These are phyloP conservation scores for Ascoidea rubescens DNA, from an alignment of 805 yeast species.

Conservation along the genomic window DNA sequence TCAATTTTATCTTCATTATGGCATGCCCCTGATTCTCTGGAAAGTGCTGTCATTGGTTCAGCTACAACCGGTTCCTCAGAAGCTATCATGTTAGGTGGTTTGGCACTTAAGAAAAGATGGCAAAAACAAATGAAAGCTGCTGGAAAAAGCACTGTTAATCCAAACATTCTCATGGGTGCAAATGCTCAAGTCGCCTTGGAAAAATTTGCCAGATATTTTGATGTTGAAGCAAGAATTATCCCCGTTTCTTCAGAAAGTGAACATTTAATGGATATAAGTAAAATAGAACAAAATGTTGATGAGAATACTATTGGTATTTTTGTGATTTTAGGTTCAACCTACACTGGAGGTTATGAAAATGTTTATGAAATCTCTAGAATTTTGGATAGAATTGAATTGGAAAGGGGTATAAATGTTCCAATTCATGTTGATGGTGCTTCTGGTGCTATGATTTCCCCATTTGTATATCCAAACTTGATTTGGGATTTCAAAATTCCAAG, in stretches of 20 bases:
- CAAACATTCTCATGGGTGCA: conserved; percentile 84
- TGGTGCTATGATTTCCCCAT: conserved; percentile 85
- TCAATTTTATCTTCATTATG: conserved; percentile 69
- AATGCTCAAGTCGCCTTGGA: conserved; percentile 92
- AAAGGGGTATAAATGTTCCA: conserved; percentile 55
- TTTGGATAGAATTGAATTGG: conserved; percentile 55
- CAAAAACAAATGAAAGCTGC: conserved; percentile 45
- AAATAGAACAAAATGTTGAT: conserved; percentile 54
- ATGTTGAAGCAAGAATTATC: conserved; percentile 71
- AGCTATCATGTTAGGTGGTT: conserved; percentile 87
- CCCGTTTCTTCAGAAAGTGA: conserved; percentile 47
- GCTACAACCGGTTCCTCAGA: conserved; percentile 93
- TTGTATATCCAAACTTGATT: conserved; percentile 53
- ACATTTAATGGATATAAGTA: conserved; percentile 48
- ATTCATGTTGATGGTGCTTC: conserved; percentile 93
- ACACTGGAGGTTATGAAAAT: conserved; percentile 84
- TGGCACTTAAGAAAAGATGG: conserved; percentile 88
- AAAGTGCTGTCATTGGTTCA: conserved; percentile 52
- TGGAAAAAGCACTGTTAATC: conserved; percentile 48
- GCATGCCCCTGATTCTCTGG: conserved; percentile 44
- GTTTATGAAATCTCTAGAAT: conserved; percentile 46
- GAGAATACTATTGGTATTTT: conserved; percentile 89
- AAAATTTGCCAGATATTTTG: conserved; percentile 88
- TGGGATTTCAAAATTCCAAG: conserved; percentile 79
- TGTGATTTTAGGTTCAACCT: conserved; percentile 83